Evolutionary conservation across 495 filamentous ascomycete species (phyloP).

Genomic region (Penicillium macrosclerotiorum): DNA sequence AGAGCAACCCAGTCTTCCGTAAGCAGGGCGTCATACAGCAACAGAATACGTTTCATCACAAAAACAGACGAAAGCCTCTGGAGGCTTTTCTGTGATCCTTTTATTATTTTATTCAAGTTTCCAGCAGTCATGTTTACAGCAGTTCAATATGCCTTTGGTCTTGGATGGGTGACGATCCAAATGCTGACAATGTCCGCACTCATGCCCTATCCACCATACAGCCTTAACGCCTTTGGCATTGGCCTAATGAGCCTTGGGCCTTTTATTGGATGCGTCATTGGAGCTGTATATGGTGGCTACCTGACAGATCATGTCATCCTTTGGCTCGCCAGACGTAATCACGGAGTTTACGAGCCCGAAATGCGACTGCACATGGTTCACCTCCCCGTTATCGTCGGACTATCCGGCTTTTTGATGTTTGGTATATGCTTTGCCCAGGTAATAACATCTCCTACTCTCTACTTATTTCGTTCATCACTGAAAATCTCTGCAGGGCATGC

Average conservation of each 20-base stretch:
- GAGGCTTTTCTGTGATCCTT: slow-evolving; percentile 16
- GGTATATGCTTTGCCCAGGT: slow-evolving; percentile 1
- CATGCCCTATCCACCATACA: slow-evolving; percentile 33
- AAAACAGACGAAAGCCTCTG: no score
- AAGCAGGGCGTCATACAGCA: no score
- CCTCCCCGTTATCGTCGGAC: slow-evolving; percentile 7
- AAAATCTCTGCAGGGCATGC: no score
- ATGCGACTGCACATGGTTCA: slow-evolving; percentile 28
- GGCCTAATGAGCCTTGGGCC: slow-evolving; percentile 31
- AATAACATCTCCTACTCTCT: no score
- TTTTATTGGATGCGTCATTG: slow-evolving; percentile 33
- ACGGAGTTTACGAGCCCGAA: slow-evolving; percentile 37
- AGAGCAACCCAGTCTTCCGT: no score
- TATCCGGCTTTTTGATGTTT: slow-evolving; percentile 22
- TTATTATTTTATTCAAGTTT: slow-evolving; percentile 20
- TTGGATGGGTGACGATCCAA: slow-evolving; percentile 28
- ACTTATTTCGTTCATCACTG: no score
- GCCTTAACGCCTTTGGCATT: slow-evolving; percentile 31
- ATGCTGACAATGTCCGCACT: slow-evolving; percentile 19
- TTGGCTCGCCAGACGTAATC: slow-evolving; percentile 29
- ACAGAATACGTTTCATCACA: no score
- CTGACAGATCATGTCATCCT: slow-evolving; percentile 33
- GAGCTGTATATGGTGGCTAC: slow-evolving; percentile 26
- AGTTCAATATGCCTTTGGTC: slow-evolving; percentile 26
- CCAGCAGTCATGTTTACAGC: slow-evolving; percentile 34